Percentiles rank a stretch among this genome's conserved stretches.
These are phyloP conservation scores for Emmonsiellopsis sp. DNA, from an alignment of 2,329 filamentous ascomycete genomes.

Conservation along the genomic window DNA sequence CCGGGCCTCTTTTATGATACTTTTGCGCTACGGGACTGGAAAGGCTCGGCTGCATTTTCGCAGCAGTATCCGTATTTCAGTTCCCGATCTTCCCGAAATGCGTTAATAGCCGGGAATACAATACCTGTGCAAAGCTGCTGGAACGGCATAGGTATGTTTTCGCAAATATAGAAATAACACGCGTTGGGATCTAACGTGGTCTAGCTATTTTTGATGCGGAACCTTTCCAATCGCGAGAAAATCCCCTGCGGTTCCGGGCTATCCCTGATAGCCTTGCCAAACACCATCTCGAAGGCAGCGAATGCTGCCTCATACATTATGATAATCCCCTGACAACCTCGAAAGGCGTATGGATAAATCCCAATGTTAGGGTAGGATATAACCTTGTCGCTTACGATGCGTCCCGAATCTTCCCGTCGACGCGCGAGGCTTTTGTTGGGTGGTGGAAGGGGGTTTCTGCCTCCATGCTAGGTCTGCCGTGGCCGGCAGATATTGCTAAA, in stretches of 20 bases:
- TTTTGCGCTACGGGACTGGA: conserved; percentile 59
- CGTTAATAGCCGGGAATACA: conserved; percentile 6
- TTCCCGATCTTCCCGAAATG: conserved; percentile 9
- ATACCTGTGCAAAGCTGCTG: conserved; percentile 12
- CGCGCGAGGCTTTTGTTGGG: conserved; percentile 41
- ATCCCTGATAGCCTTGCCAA: conserved; percentile 52
- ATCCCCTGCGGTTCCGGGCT: conserved; percentile 51
- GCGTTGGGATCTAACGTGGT: conserved; percentile 2
- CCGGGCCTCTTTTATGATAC: conserved; percentile 65
- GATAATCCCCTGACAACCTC: conserved; percentile 25
- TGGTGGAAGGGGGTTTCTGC: conserved; percentile 46
- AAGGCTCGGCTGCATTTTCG: conserved; percentile 55
- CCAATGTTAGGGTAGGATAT: conserved; percentile 32
- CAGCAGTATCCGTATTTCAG: conserved; percentile 55
- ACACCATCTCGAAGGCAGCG: conserved; percentile 57
- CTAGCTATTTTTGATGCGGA: conserved; percentile 12
- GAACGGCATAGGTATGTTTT: conserved; percentile 8
- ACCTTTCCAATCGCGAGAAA: conserved; percentile 16
- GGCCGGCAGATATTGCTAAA: conserved; percentile 19
- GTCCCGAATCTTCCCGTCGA: conserved; percentile 46
- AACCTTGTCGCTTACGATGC: conserved; percentile 18
- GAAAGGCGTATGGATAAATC: conserved; percentile 31
- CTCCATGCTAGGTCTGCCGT: conserved; percentile 30
- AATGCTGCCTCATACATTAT: conserved; percentile 58
- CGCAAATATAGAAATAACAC: conserved; percentile 24